Evolutionary conservation across 495 filamentous ascomycete species (phyloP), one percentile per base, ranked within the genome.

Genomic region (Talaromyces borbonicus): DNA sequence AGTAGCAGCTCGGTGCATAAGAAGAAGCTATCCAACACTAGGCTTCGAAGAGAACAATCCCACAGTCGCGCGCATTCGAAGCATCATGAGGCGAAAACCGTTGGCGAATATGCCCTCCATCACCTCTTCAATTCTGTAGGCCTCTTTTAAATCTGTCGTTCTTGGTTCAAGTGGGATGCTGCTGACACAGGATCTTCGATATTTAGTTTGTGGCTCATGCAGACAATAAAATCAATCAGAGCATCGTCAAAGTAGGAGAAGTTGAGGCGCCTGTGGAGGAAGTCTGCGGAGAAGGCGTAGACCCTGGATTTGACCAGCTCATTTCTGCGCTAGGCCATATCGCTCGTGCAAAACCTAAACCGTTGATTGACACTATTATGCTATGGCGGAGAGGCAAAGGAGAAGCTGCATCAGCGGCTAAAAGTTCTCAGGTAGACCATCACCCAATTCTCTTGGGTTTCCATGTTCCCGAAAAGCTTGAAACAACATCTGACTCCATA

Each of bases 331-430:
- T 97, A 37, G 92, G 92, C 19, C 87, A 90, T 61, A 94, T 99
- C 56, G 87, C 88, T 43, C 83, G 87, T 25, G 82, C 85, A 54
- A 95, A 96, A 53, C 93, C 92, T 4, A 95, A 90, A 54, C 84
- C 87, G n/a, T 62, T 98, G 44, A 95, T 98, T 52, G 90, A 97
- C 62, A 87, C 87, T 8, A 84, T 97, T 50, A 97, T 98, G 87
- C 78, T 88, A 16, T 98, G 92, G 92, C 78, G 93, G 31, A 95
- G 95, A 61, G 81, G 76, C 31, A 95, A 95, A 65, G 90, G 89
- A 52, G 92, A 96, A 63, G 80, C 85, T 8, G 86, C 88, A 22
- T 78, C 74, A 39, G 59, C 61, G 15, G 76, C 76, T 20, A 70
- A 78, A 35, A 67, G 70, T 27, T 80, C 80, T 43, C 79, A 83